These are phyloP conservation scores for Debaryomyces castellii DNA, from an alignment of 805 yeast species.

Conservation along the genomic window DNA sequence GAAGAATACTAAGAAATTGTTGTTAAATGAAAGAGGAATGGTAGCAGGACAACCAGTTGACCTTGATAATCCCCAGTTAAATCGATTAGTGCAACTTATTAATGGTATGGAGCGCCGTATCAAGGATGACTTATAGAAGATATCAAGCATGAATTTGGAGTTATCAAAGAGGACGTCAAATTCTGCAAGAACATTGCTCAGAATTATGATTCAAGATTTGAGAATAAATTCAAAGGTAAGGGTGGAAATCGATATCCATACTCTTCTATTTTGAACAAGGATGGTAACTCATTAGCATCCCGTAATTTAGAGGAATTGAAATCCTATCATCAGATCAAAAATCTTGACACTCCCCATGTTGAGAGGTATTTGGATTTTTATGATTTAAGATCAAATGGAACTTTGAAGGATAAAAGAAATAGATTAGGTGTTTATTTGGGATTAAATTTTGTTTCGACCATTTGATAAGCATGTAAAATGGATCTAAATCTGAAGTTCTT, in stretches of 20 bases:
- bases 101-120: too few species aligned
- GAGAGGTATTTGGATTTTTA: not conserved
- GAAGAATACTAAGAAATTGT: too few species aligned
- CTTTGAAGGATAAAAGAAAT: not conserved
- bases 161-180: too few species aligned
- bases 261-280: not conserved
- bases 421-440: not conserved
- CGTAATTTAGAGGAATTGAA: not conserved
- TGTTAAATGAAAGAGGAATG: too few species aligned
- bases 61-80: too few species aligned
- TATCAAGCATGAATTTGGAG: too few species aligned
- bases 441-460: not conserved
- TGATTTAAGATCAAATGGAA: not conserved
- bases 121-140: too few species aligned
- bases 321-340: conserved; percentile 5
- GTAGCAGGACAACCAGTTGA: too few species aligned
- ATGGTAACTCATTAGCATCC: not conserved
- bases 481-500: too few species aligned
- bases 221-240: not conserved
- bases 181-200: too few species aligned
- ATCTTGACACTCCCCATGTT: not conserved
- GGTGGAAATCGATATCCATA: not conserved
- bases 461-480: too few species aligned
- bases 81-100: too few species aligned
- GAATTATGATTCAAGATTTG: not conserved